Percentiles rank a stretch among this genome's conserved stretches.
phyloP scores from a whole-genome alignment of 352 stramenopile genomes.

The Phytopythium cucurbitacearum region DNA sequence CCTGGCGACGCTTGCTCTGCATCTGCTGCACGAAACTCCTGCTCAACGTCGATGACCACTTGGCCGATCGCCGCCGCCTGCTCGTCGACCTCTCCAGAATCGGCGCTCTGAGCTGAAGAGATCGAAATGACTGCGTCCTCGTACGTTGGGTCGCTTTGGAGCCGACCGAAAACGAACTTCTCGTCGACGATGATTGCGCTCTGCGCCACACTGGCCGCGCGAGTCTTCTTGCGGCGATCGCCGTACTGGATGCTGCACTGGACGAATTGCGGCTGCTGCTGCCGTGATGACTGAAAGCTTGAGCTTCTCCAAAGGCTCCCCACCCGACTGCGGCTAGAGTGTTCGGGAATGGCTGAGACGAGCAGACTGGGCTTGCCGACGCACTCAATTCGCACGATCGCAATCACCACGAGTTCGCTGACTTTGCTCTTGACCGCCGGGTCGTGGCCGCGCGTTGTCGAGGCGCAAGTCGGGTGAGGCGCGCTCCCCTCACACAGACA shows the following conservation, averaged over 20 bases:
- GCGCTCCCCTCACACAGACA: background rate
- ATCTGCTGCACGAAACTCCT: slow-evolving; percentile 10
- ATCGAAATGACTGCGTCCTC: slow-evolving; percentile 32
- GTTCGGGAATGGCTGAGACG: no score
- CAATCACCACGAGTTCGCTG: slow-evolving; percentile 35
- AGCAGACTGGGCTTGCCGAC: background rate
- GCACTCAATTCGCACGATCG: slow-evolving; percentile 25
- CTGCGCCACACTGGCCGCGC: slow-evolving; percentile 10
- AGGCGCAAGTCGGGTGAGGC: no score
- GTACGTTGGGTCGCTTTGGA: slow-evolving; percentile 21
- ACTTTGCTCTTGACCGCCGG: slow-evolving; percentile 6
- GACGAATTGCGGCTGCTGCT: slow-evolving; percentile 17
- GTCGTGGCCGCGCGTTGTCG: no score
- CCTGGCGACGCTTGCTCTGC: slow-evolving; percentile 3
- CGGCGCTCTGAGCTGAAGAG: slow-evolving; percentile 5
- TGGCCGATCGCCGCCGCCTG: slow-evolving; percentile 9
- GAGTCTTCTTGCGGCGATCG: slow-evolving; percentile 19
- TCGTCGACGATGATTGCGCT: slow-evolving; percentile 31
- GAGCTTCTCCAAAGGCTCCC: no score
- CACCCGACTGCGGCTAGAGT: no score
- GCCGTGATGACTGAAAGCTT: background rate
- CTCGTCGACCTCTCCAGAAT: background rate
- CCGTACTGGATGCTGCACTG: slow-evolving; percentile 24
- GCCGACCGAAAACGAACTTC: slow-evolving; percentile 40
- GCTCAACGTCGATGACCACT: slow-evolving; percentile 31